Base-by-base conservation (phyloP, 148 eudicot genomes). In the Diospyros kaki region DNA sequence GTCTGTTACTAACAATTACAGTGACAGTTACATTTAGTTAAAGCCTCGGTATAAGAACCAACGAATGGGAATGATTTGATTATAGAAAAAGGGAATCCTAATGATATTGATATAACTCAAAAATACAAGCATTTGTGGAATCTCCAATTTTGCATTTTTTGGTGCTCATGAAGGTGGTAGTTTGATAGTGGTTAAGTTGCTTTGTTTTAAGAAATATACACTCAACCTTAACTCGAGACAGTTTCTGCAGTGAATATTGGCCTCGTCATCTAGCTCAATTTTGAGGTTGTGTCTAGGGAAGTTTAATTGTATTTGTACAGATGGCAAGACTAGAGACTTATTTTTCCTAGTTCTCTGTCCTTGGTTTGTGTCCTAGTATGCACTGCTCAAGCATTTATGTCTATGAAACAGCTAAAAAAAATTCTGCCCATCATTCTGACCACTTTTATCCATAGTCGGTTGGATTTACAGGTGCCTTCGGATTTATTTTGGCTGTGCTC, bases 391-490 rank as follows among this genome's bases (percentile, higher is more conserved):
- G 28, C 28, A 28, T 28, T 28, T 28, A 28, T 28, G 28, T 68
- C 52, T 41, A 9, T 41, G 5, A 3, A 13, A 68, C 18, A 4
- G 8, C 4, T 3, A 46, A 66, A 18, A 45, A 66, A 9, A 8
- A 9, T 68, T 28, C 13, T 17, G 5, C 70, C n/a, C 41, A 28
- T 15, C 38, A 46, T 39, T 58, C 73, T 83, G 81, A 71, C 75
- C 67, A 54, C 28, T 59, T 77, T 56, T 73, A 58, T 79, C 65
- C 83, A 79, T 91, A 95, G 98, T 95, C 98, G 73, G 98, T 95
- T 70, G 97, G 93, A 68, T 92, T 89, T 84, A 95, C 98, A 72
- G 98, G 97, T 78, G 89, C 87, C 74, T 78, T 87, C 77, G 96
- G 89, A 64, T 88, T 88, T 73, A 80, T 84, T 74, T 80, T 95